phyloP scores from a whole-genome alignment of 2,329 filamentous ascomycete species.

The Fonsecaea monophora region DNA sequence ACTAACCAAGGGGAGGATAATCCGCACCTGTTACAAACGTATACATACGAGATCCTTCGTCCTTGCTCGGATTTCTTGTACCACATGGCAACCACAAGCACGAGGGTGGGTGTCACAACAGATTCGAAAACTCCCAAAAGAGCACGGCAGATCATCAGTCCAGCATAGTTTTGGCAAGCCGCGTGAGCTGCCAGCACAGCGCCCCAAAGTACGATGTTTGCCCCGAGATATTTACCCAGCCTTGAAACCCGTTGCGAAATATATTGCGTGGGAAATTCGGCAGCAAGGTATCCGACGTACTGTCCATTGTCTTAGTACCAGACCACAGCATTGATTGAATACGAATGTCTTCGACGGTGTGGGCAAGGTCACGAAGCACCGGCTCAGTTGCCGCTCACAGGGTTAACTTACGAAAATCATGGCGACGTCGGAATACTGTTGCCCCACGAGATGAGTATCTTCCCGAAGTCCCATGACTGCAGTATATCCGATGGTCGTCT shows the following conservation, averaged over 20 bases:
- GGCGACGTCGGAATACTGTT: constrained; percentile 62
- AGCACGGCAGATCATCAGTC: constrained; percentile 54
- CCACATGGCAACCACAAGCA: constrained; percentile 61
- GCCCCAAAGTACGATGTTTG: constrained; percentile 48
- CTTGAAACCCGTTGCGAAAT: constrained; percentile 44
- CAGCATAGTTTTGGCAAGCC: constrained; percentile 51
- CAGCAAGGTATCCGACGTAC: constrained; percentile 58
- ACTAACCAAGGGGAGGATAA: constrained; percentile 41
- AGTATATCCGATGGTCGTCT: constrained; percentile 57
- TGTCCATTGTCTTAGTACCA: background rate
- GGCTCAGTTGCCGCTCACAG: background rate
- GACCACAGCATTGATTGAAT: background rate
- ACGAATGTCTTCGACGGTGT: background rate
- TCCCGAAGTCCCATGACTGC: constrained; percentile 64
- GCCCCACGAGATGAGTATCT: constrained; percentile 55
- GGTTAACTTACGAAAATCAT: constrained; percentile 53
- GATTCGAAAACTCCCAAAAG: constrained; percentile 58
- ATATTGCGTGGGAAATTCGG: constrained; percentile 53
- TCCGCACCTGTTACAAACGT: constrained; percentile 36
- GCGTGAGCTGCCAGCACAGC: constrained; percentile 54
- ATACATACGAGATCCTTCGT: constrained; percentile 42
- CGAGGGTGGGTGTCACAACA: constrained; percentile 57
- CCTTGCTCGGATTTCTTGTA: constrained; percentile 53
- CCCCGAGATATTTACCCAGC: constrained; percentile 37
- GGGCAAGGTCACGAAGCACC: background rate